These are phyloP conservation scores for Amylostereum areolatum DNA, from an alignment of 1,284 basidiomycete genomes.

Conservation along the genomic window DNA sequence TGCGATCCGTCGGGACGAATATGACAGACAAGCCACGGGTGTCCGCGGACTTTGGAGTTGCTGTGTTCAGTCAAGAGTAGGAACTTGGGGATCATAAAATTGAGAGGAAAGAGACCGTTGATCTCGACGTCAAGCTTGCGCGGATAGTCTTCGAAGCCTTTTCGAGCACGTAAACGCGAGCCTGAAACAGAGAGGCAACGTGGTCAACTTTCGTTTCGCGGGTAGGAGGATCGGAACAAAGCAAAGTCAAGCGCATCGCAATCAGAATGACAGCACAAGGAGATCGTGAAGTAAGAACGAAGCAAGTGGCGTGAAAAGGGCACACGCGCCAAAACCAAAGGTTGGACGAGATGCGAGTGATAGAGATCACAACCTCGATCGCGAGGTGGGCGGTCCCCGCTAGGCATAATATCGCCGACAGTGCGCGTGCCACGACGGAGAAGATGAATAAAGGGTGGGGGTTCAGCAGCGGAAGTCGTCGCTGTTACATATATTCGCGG, in stretches of 20 bases:
- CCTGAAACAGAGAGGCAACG: constrained; percentile 41
- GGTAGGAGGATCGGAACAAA: background rate
- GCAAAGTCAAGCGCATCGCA: too few relatives aligned
- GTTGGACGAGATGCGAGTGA: too few relatives aligned
- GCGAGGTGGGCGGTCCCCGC: too few relatives aligned
- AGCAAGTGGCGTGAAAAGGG: background rate
- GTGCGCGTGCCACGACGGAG: too few relatives aligned
- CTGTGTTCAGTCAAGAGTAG: constrained; percentile 80
- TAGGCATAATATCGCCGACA: too few relatives aligned
- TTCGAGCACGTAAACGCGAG: constrained; percentile 88
- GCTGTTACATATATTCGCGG: too few relatives aligned
- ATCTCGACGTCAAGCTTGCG: constrained; percentile 93
- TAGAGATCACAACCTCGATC: too few relatives aligned
- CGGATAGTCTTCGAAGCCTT: constrained; percentile 96
- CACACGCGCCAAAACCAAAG: too few relatives aligned
- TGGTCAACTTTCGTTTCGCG: constrained; percentile 1
- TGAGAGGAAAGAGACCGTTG: constrained; percentile 79
- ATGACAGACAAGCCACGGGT: constrained; percentile 91
- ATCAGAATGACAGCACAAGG: too few relatives aligned
- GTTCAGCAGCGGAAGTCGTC: too few relatives aligned
- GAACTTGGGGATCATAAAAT: constrained; percentile 95
- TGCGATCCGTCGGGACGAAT: constrained; percentile 80
- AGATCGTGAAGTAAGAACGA: background rate
- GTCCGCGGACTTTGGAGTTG: constrained; percentile 84
- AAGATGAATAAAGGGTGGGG: too few relatives aligned